Base-by-base conservation (phyloP, 768 basidiomycete genomes). In the Basidioascus undulatus region DNA sequence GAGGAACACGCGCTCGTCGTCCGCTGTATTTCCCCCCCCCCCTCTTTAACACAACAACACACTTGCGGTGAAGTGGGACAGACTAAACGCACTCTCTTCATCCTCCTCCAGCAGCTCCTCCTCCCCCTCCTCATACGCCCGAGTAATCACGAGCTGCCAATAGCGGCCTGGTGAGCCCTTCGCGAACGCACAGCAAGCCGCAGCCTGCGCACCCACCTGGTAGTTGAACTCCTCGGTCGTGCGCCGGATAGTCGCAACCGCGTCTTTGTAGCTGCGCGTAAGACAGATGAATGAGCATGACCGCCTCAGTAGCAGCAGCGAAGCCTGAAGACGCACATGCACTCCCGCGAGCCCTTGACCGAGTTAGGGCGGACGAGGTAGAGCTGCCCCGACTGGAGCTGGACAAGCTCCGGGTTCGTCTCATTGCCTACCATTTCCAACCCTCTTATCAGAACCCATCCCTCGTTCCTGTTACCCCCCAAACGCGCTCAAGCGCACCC, bases 51-150 rank as follows among this genome's bases (percentile, higher is more conserved):
- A n/a, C n/a, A n/a, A n/a, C n/a, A n/a, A n/a, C n/a, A n/a, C n/a
- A n/a, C n/a, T n/a, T n/a, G n/a, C n/a, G n/a, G n/a, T n/a, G n/a
- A n/a, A n/a, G n/a, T n/a, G n/a, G n/a, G n/a, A n/a, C n/a, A n/a
- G n/a, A n/a, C n/a, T n/a, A n/a, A 9, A 49, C 56, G 38, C 35
- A 60, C 59, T 58, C 44, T 63, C 63, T 5, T 84, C 84, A 57
- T 89, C 83, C 49, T 94, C 89, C 52, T 92, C 86, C 15, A 94
- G 61, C 32, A 94, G 58, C 52, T 89, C 79, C 58, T 89, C 84
- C 54, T 96, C 87, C 3, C 84, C 92, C 47, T 96, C 89, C 50
- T 96, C 84, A 53, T 81, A 96, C 1, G 92, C 86, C 45, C 87
- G 67, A n/a, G 86, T 92, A 40, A 94, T 74, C 9, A 92, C 87